Evolutionary conservation across 208 protist genomes (phyloP).

Genomic region (Entamoeba invadens): DNA sequence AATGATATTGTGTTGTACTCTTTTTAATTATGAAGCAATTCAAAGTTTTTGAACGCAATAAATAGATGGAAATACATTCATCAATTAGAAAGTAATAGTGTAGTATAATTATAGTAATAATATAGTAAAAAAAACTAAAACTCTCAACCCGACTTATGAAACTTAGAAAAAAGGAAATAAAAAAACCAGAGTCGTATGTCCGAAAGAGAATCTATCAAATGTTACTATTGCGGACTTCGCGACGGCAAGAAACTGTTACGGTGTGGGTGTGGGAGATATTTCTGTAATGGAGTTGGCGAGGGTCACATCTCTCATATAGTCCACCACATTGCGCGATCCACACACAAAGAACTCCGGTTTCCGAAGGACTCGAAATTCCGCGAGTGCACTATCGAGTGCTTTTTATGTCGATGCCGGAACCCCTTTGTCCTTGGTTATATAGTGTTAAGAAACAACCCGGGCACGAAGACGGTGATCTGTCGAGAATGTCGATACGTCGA

Average conservation of each 20-base stretch:
- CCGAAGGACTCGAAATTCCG: conserved; percentile 62
- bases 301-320: conserved; percentile 59
- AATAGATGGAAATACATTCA: too few relatives aligned
- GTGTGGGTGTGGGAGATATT: conserved; percentile 8
- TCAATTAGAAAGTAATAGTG: background rate
- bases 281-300: conserved; percentile 2
- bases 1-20: too few relatives aligned
- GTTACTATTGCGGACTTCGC: background rate
- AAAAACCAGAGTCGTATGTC: background rate
- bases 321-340: conserved; percentile 62
- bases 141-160: too few relatives aligned
- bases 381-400: conserved; percentile 71
- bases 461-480: conserved; percentile 73
- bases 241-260: background rate
- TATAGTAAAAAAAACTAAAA: background rate
- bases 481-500: conserved; percentile 35
- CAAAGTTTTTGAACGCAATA: too few relatives aligned
- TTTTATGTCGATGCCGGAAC: conserved; percentile 54
- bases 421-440: conserved; percentile 73
- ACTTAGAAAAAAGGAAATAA: background rate
- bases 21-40: too few relatives aligned
- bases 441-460: conserved; percentile 63
- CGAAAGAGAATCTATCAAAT: background rate
- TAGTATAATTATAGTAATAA: background rate
- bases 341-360: conserved; percentile 60